Evolutionary conservation across 257 asterid genomes (phyloP).

Genomic region (Asclepias syriaca): DNA sequence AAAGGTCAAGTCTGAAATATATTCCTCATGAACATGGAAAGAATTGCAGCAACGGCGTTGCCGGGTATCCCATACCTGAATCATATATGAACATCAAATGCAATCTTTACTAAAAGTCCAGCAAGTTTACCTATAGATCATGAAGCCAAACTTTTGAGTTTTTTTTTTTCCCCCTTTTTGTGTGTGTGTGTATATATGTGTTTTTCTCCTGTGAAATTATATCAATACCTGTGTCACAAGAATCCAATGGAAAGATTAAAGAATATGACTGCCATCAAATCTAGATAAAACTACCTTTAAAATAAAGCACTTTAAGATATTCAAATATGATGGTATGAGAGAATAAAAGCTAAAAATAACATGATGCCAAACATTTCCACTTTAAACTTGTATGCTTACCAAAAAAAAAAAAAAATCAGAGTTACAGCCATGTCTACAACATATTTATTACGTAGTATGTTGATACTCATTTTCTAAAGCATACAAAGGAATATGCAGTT

Average conservation of each 20-base stretch:
- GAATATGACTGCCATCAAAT: background rate
- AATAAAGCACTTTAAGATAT: background rate
- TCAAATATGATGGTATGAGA: background rate
- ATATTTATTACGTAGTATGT: background rate
- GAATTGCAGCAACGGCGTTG: conserved; percentile 78
- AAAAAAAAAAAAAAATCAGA: background rate
- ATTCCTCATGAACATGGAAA: conserved; percentile 67
- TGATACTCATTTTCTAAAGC: background rate
- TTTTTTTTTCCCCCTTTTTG: too few species aligned
- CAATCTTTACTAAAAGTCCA: background rate
- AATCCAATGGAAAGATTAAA: background rate
- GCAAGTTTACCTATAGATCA: background rate
- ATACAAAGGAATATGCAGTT: background rate
- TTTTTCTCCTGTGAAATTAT: background rate
- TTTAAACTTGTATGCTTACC: background rate
- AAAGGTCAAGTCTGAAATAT: conserved; percentile 81
- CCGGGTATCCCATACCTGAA: conserved; percentile 87
- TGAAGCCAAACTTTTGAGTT: too few species aligned
- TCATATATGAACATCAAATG: conserved; percentile 4
- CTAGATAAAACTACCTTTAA: background rate
- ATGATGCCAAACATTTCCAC: background rate
- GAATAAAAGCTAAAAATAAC: background rate
- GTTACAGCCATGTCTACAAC: background rate
- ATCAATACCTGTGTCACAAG: background rate
- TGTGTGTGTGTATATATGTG: background rate